These are phyloP conservation scores for Myxozyma kluyveri DNA, from an alignment of 805 yeast species.

Conservation along the genomic window DNA sequence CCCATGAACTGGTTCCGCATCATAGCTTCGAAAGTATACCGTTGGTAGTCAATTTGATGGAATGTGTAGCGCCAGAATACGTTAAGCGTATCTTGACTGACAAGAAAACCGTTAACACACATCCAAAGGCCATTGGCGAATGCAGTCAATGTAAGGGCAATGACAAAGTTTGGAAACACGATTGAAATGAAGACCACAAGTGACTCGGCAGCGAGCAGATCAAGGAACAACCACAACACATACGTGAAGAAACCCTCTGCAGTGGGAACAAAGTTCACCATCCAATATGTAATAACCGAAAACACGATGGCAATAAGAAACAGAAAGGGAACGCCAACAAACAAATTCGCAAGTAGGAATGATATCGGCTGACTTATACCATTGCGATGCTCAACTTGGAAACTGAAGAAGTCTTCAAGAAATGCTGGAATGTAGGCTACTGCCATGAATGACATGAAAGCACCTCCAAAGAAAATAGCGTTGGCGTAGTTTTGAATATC, in stretches of 20 bases:
- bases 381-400: conserved; percentile 49
- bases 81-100: too few relatives aligned
- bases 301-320: conserved; percentile 39
- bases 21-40: too few relatives aligned
- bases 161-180: conserved; percentile 41
- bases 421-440: too few relatives aligned
- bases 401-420: too few relatives aligned
- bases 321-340: conserved; percentile 42
- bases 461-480: conserved; percentile 43
- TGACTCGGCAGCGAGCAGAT: conserved; percentile 45
- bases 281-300: conserved; percentile 40
- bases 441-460: too few relatives aligned
- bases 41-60: too few relatives aligned
- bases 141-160: conserved; percentile 43
- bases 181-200: conserved; percentile 42
- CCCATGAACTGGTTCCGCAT: too few relatives aligned
- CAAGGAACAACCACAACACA: conserved; percentile 43
- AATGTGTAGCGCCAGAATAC: too few relatives aligned
- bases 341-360: conserved; percentile 40
- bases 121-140: conserved; percentile 47
- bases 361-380: conserved; percentile 44
- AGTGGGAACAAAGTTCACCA: conserved; percentile 38
- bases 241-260: conserved; percentile 40
- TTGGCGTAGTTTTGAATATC: conserved; percentile 39
- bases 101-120: conserved; percentile 46